Base-by-base conservation (phyloP, 1,284 basidiomycete species). In the Heterobasidion occidentale region DNA sequence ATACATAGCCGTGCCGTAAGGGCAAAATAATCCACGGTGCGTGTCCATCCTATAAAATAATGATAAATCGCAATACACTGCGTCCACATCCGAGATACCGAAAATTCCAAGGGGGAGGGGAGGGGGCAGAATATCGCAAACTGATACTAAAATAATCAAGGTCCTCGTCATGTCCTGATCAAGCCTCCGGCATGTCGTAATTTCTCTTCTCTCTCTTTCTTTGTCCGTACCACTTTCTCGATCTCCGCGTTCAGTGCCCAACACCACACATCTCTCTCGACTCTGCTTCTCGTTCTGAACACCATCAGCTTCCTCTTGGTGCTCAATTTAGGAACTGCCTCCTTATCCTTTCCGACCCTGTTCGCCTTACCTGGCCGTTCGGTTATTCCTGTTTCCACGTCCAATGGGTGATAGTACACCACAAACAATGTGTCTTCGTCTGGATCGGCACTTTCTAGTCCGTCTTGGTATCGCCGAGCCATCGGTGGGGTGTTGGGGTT, bases 211-310 rank as follows among this genome's bases (percentile, higher is more conserved):
- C 86, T 74, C 14, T 77, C 78, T 64, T 62, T 73, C 62, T 80
- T 77, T n/a, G 68, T 70, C 65, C 86, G 73, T 53, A 79, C 78
- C 8, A 88, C 69, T 69, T 82, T 87, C 70, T 94, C 92, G 57
- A 94, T 90, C 73, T 93, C 91, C 54, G 78, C 79, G 61, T 87
- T 88, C 62, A 94, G 70, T 15, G 88, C 89, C 83, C 88, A 92
- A 64, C 90, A 91, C 92, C 92, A 94, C 27, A 86, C 77, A 67
- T 94, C 92, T 34, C 92, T 74, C 68, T 94, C 92, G 48, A 93
- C 71, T 66, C 81, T 84, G 67, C 83, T 91, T 66, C 92, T 75
- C 51, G 89, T 86, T 57, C 84, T 80, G 64, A 90, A 87, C 5
- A 92, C 78, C 19, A 81, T 66, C 58, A 84, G 64, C 65, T 86